Evolutionary conservation across 495 filamentous ascomycete genomes (phyloP).

Genomic region (Aspergillus carlsbadensis): DNA sequence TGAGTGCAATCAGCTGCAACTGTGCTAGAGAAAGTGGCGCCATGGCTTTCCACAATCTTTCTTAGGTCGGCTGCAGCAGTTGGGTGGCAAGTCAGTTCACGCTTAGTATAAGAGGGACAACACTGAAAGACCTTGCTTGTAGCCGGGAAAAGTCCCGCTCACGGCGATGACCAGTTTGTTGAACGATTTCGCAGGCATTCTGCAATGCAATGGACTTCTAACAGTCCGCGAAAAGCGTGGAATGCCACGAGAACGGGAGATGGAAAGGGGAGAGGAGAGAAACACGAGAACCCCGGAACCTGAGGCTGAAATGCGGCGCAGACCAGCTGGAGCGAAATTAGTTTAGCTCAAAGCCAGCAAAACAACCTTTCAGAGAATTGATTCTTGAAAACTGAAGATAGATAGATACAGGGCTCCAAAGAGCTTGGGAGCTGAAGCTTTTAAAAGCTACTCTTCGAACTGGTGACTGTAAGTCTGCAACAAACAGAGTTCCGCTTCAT

Average conservation of each 20-base stretch:
- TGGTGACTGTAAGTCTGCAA: too few species aligned
- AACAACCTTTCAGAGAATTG: not conserved
- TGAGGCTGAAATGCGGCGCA: conserved; percentile 3
- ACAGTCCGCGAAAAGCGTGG: not conserved
- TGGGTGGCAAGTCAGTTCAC: not conserved
- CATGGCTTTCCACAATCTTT: conserved; percentile 41
- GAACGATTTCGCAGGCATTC: conserved; percentile 34
- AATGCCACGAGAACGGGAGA: not conserved
- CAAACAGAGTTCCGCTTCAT: conserved; percentile 2
- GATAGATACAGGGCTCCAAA: not conserved
- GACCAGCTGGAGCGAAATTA: not conserved
- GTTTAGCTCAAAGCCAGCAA: not conserved
- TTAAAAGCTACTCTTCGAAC: not conserved
- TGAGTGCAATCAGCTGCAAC: conserved; percentile 57
- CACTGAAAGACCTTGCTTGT: conserved; percentile 45
- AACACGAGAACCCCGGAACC: not conserved
- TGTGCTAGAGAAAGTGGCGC: conserved; percentile 45
- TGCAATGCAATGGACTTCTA: not conserved
- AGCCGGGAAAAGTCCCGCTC: conserved; percentile 57
- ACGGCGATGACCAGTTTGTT: conserved; percentile 53
- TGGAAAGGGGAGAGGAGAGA: not conserved
- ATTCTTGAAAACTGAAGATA: not conserved
- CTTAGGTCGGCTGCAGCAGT: conserved; percentile 33
- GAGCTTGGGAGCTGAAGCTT: conserved; percentile 1
- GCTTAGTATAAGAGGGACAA: not conserved